Percentiles rank a stretch among this genome's conserved stretches.
These are phyloP conservation scores for Amanita jacksonii DNA, from an alignment of 768 basidiomycete genomes.

Conservation along the genomic window DNA sequence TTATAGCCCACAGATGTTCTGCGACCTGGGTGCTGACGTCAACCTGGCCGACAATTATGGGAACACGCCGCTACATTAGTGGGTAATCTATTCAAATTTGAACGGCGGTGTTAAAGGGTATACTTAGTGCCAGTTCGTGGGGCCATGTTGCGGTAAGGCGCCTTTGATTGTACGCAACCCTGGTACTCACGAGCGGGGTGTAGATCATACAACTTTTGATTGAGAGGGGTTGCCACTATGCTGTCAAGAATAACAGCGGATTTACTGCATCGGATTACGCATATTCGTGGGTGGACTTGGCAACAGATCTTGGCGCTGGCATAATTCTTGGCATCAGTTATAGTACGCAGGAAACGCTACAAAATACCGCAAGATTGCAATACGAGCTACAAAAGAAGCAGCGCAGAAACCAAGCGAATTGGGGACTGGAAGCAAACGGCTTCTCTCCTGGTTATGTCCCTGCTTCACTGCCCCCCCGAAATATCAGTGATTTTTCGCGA, in stretches of 20 bases:
- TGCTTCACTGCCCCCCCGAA: constrained; percentile 36
- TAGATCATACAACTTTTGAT: constrained; percentile 81
- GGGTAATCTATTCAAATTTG: constrained; percentile 22
- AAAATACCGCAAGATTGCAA: constrained; percentile 71
- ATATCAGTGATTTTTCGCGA: constrained; percentile 36
- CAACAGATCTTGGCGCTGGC: constrained; percentile 1
- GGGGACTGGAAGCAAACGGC: constrained; percentile 53
- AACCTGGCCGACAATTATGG: constrained; percentile 88
- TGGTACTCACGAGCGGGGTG: constrained; percentile 6
- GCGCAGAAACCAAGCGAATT: constrained; percentile 55
- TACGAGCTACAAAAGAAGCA: constrained; percentile 75
- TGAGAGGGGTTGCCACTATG: constrained; percentile 79
- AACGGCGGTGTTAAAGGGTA: constrained; percentile 6
- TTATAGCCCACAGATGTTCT: constrained; percentile 58
- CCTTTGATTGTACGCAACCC: constrained; percentile 6
- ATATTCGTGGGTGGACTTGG: constrained; percentile 69
- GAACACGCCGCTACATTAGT: constrained; percentile 92
- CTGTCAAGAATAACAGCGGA: constrained; percentile 80
- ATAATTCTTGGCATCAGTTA: constrained; percentile 32
- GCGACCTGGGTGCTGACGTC: constrained; percentile 83
- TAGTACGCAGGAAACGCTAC: constrained; percentile 66
- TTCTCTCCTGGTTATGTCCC: constrained; percentile 31
- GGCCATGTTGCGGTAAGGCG: constrained; percentile 65
- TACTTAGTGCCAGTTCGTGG: constrained; percentile 80
- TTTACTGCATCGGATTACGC: constrained; percentile 92